Percentiles rank a stretch among this genome's conserved stretches.
phyloP scores from a whole-genome alignment of 768 basidiomycete species.

The Lactifluus pinguis region DNA sequence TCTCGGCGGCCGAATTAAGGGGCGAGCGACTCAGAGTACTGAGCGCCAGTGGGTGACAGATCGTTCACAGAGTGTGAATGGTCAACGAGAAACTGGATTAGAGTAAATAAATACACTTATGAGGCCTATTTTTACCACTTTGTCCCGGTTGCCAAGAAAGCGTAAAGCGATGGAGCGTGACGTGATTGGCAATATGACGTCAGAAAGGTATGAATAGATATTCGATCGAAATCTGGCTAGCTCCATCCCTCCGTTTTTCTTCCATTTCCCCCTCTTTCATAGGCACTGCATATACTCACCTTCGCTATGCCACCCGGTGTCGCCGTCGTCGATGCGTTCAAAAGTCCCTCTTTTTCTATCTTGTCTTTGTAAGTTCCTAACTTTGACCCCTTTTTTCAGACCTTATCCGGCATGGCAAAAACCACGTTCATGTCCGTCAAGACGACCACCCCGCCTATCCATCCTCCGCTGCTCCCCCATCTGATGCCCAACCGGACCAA shows the following conservation, averaged over 20 bases:
- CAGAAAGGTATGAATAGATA: neutral
- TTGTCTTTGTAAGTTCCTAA: neutral
- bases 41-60: constrained; percentile 3
- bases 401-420: constrained; percentile 48
- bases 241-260: neutral
- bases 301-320: constrained; percentile 12
- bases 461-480: constrained; percentile 2
- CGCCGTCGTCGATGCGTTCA: constrained; percentile 19
- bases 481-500: constrained; percentile 14
- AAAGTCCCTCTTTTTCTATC: constrained; percentile 7
- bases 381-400: constrained; percentile 27
- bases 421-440: constrained; percentile 23
- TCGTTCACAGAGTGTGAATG: neutral
- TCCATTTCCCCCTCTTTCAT: neutral
- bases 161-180: neutral
- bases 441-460: constrained; percentile 11
- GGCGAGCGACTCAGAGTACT: constrained; percentile 9
- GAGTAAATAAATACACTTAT: neutral
- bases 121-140: neutral
- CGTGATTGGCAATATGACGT: constrained; percentile 16
- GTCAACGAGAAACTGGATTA: neutral
- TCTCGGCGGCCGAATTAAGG: neutral
- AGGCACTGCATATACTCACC: neutral
- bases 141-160: no score
- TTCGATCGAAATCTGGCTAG: constrained; percentile 2